Evolutionary conservation across 441 rosid genomes (phyloP), one percentile per base, ranked within the genome.

Genomic region (Macaranga tanarius): DNA sequence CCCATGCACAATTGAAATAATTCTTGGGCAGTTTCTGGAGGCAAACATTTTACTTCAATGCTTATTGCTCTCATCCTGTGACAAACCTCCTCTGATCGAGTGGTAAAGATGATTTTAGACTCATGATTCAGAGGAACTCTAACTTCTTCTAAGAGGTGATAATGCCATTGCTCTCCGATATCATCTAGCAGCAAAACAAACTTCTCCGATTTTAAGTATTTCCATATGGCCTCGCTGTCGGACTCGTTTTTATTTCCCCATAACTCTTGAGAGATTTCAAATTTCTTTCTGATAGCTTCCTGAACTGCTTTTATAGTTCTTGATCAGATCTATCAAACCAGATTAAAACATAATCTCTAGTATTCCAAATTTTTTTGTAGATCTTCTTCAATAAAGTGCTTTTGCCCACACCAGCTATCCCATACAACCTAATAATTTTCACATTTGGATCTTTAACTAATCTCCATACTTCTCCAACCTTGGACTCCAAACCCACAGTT

Each of bases 351-450:
- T 73, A 40, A 44, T 22, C 67, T 10, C 1, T 52, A 3, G 23
- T 1, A 1, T n/a, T 1, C 2, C 20, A 4, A 20, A 79, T 62
- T 15, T 62, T 48, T 13, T 73, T 63, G 71, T 70, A 31, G n/a
- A 71, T 58, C 51, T 75, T 57, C 62, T 72, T 75, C 17, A 78
- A 22, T 45, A 78, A 79, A 26, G 76, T 83, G 45, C 67, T 73
- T 67, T 80, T 83, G 0, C 82, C 83, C 26, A 68, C 75, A 10
- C 79, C 77, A 1, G 71, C 83, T 51, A 51, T 63, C 1, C 79
- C 81, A 34, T 57, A 65, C 25, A 80, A 34, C 50, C 81, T 79
- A 12, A 83, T 68, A 23, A 54, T 63, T 25, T 44, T 13, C 22
- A 28, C 20, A 1, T n/a, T 55, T 7, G 25, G 50, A 26, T 80